Evolutionary conservation across 2,329 filamentous ascomycete genomes (phyloP), one percentile per base, ranked within the genome.

Genomic region (Cladorrhinum sp.): DNA sequence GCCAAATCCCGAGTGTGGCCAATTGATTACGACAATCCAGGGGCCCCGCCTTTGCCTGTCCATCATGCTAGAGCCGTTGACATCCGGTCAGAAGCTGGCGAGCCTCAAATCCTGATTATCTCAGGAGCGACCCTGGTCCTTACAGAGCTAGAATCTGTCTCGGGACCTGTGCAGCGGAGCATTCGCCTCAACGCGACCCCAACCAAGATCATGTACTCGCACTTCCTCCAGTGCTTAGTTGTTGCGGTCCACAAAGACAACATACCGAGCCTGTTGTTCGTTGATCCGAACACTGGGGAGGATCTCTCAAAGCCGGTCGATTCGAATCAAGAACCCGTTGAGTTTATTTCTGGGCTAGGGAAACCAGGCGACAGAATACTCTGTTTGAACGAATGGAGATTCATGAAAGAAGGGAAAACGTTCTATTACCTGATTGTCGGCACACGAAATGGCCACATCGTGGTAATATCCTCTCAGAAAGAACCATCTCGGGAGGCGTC

Each of bases 401-500:
- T 83, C 63, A 74, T 77, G 29, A 82, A 83, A 58, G 78, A 83
- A 38, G 78, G 77, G n/a, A 83, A 81, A 58, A 79, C 74, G 0
- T 89, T 87, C 72, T 79, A 82, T 1, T 88, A 86, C 68, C 77
- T 91, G 29, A 78, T 91, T 13, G 79, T 89, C 10, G 79, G 83
- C 3, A 84, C 83, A 0, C 78, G 77, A 29, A 74, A 75, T 9
- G 85, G 85, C 1, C 76, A 79, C 4, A 73, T 90, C 12, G 68
- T 86, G 20, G 78, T 89, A 7, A 77, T 87, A 13, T 81, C 83
- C 1, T 76, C 81, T 6, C 76, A 78, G 49, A 71, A 62, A 55
- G 70, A 70, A 20, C 62, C 59, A 6, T 48, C 57, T 9, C 2
- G 50, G 16, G 55, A 41, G 13, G 65, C 70, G 57, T 68, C 66